phyloP scores from a whole-genome alignment of 73 alveolate genomes.

The Effrenium voratum region DNA sequence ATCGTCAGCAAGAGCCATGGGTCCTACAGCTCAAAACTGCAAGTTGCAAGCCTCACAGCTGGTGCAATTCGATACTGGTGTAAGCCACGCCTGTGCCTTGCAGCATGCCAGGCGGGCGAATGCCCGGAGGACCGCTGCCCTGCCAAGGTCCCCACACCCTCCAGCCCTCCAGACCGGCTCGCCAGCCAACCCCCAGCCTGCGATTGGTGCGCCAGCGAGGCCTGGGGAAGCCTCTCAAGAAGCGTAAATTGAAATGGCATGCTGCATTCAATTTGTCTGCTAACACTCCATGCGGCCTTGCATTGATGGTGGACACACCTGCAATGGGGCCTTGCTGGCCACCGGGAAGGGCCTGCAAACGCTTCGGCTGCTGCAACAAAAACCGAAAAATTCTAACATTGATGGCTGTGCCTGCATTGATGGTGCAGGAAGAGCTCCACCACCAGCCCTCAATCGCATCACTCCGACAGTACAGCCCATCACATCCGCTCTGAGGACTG shows the following conservation, averaged over 20 bases:
- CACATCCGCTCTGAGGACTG: neutral
- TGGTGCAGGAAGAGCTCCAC: neutral
- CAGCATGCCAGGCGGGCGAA: slow-evolving; percentile 69
- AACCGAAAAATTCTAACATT: neutral
- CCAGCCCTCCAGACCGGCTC: no score
- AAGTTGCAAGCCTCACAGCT: neutral
- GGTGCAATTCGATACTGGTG: no score
- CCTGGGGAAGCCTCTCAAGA: slow-evolving; percentile 41
- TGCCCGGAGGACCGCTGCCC: slow-evolving; percentile 18
- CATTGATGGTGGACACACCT: slow-evolving; percentile 86
- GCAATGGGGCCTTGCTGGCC: slow-evolving; percentile 90
- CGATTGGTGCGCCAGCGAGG: slow-evolving; percentile 40
- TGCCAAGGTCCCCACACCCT: no score
- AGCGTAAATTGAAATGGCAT: no score
- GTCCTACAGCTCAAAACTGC: neutral
- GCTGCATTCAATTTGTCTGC: neutral
- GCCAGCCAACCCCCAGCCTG: no score
- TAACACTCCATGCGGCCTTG: neutral
- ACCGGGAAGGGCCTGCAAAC: slow-evolving; percentile 36
- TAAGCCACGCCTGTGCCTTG: neutral
- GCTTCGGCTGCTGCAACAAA: neutral
- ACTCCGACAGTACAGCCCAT: neutral
- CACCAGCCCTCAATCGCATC: neutral
- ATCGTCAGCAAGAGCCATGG: slow-evolving; percentile 74
- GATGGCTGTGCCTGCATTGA: neutral